Evolutionary conservation across 495 filamentous ascomycete genomes (phyloP).

Genomic region (Penicillium manginii): DNA sequence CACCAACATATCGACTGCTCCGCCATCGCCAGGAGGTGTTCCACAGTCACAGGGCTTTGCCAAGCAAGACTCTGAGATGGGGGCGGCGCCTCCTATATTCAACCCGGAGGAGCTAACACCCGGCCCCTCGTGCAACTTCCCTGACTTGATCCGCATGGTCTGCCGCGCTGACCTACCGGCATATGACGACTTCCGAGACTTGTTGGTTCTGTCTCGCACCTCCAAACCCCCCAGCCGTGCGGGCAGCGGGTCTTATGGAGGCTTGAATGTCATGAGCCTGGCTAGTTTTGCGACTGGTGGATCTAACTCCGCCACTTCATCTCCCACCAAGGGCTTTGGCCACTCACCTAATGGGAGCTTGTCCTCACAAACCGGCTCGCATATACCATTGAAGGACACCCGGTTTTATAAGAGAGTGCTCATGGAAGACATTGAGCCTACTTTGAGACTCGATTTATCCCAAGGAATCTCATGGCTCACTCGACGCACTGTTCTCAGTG

Average conservation of each 20-base stretch:
- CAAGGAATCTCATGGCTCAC: constrained; percentile 94
- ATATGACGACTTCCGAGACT: constrained; percentile 82
- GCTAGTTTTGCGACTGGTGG: constrained; percentile 53
- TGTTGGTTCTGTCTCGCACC: constrained; percentile 69
- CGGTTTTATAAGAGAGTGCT: constrained; percentile 90
- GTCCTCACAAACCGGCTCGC: constrained; percentile 40
- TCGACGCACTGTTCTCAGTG: constrained; percentile 76
- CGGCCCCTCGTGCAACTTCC: constrained; percentile 82
- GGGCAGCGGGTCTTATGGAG: constrained; percentile 70
- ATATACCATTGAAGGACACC: constrained; percentile 76
- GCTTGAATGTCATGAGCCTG: constrained; percentile 64
- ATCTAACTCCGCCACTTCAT: constrained; percentile 48
- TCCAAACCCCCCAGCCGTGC: constrained; percentile 62
- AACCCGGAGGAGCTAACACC: constrained; percentile 64
- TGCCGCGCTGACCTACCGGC: constrained; percentile 79
- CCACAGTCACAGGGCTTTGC: constrained; percentile 22
- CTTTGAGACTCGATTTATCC: constrained; percentile 82
- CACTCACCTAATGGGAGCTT: constrained; percentile 45
- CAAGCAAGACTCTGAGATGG: constrained; percentile 28
- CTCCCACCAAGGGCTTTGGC: constrained; percentile 43
- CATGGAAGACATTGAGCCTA: constrained; percentile 92
- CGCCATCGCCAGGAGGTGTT: constrained; percentile 62
- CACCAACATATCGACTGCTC: constrained; percentile 63
- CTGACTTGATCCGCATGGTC: constrained; percentile 78
- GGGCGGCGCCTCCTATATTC: constrained; percentile 18